Percentiles rank a stretch among this genome's conserved stretches.
Conservation (phyloP, 2,329 filamentous ascomycete species). For the Xylariaceae sp. region DNA sequence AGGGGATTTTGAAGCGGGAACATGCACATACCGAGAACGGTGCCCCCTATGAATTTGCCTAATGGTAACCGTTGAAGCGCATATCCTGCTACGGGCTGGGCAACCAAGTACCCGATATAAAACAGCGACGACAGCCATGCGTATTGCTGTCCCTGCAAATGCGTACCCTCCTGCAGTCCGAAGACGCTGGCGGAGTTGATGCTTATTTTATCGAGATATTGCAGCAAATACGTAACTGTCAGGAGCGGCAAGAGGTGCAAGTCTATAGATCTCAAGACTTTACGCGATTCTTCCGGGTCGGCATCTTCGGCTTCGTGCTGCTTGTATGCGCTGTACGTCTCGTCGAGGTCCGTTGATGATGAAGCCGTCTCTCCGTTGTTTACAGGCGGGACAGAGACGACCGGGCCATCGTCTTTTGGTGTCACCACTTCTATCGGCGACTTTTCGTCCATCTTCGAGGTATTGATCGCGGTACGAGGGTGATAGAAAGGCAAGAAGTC, state of each 20-base stretch:
- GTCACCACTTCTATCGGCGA: constrained; percentile 1
- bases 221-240: constrained; percentile 32
- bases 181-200: constrained; percentile 49
- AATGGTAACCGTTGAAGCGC: constrained; percentile 26
- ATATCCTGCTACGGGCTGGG: constrained; percentile 28
- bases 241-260: constrained; percentile 30
- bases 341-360: constrained; percentile 30
- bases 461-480: background rate
- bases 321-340: constrained; percentile 33
- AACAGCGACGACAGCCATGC: constrained; percentile 41
- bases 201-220: constrained; percentile 37
- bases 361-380: constrained; percentile 16
- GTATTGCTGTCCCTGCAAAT: constrained; percentile 47
- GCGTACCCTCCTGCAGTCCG: constrained; percentile 42
- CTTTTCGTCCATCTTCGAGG: constrained; percentile 20
- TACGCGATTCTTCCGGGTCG: constrained; percentile 27
- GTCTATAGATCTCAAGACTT: constrained; percentile 32
- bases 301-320: constrained; percentile 25
- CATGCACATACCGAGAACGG: constrained; percentile 18
- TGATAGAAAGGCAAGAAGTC: background rate
- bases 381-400: constrained; percentile 3
- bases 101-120: constrained; percentile 29
- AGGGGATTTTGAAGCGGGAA: background rate
- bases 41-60: constrained; percentile 27
- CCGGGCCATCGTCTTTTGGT: background rate